These are phyloP conservation scores for Quercus berberidifolia DNA, from an alignment of 306 rosid genomes.

Conservation along the genomic window DNA sequence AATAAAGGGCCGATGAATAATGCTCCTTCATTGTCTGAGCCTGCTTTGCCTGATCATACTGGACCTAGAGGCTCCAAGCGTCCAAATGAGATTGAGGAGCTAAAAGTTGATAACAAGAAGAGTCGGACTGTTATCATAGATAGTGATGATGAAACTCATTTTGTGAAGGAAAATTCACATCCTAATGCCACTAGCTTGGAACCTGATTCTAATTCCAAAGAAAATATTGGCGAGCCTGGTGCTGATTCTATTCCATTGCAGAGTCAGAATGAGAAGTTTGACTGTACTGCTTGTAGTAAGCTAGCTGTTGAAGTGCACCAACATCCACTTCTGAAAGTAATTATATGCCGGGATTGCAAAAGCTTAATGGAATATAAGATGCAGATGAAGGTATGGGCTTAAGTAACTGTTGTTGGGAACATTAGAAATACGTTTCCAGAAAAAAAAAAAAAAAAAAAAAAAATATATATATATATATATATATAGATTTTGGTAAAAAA, in stretches of 20 bases:
- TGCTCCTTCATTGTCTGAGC: slow-evolving; percentile 26
- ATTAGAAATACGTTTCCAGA: not conserved
- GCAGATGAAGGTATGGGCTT: slow-evolving; percentile 39
- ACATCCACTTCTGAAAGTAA: slow-evolving; percentile 75
- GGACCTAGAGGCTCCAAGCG: slow-evolving; percentile 71
- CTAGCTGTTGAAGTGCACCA: slow-evolving; percentile 42
- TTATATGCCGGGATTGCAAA: slow-evolving; percentile 69
- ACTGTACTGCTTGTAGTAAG: slow-evolving; percentile 68
- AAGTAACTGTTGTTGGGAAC: slow-evolving; percentile 5
- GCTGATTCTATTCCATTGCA: slow-evolving; percentile 37
- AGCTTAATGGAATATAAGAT: slow-evolving; percentile 45
- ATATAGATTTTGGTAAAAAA: no score
- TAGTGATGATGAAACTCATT: slow-evolving; percentile 37
- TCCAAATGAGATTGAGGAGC: slow-evolving; percentile 39
- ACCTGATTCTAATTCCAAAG: slow-evolving; percentile 30
- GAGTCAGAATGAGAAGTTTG: slow-evolving; percentile 35
- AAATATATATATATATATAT: no score
- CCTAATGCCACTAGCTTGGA: slow-evolving; percentile 21
- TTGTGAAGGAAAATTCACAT: slow-evolving; percentile 33
- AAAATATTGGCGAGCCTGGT: slow-evolving; percentile 21
- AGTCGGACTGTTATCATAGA: slow-evolving; percentile 33
- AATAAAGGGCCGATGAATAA: slow-evolving; percentile 30
- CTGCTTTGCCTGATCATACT: slow-evolving; percentile 28
- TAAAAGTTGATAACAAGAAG: slow-evolving; percentile 49
- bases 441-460: no score